Base-by-base conservation (phyloP, 1,284 basidiomycete species). In the Apiotrichum sp. region DNA sequence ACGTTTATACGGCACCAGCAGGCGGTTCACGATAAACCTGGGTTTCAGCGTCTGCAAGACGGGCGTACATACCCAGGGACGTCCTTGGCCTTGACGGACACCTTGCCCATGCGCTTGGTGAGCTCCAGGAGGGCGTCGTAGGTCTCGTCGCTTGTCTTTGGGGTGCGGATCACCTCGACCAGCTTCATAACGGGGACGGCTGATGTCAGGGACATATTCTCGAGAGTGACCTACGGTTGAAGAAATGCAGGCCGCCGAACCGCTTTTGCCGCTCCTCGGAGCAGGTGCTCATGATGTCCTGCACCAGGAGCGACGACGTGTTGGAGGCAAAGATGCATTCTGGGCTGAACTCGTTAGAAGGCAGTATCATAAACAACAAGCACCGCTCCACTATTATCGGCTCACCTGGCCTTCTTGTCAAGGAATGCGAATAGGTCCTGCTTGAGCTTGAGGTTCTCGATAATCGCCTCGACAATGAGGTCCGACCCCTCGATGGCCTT, bases 381-480 rank as follows among this genome's bases (percentile, higher is more conserved):
- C 22, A 22, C 22, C 22, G 22, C 22, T 22, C 22, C 22, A 22
- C 22, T 22, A 22, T 22, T 22, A 22, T 22, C 22, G 22, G 22
- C 55, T 32, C 32, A 55, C 53, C 47, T 77, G 1, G 80, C 80
- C 51, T 78, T 72, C 36, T 57, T 61, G 65, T 83, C 81, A 31
- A 83, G 66, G 59, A 77, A 75, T 4, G 71, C 71, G 57, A 83
- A 82, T 29, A 83, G 70, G 45, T 81, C 78, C 52, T 79, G 75
- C 72, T 83, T 82, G 57, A 80, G 75, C 58, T 78, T 74, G 42
- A 83, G 66, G 58, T 79, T 79, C 62, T 83, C 82, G 53, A 83
- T 79, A 55, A 83, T 82, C 2, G 82, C 81, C 67, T 83, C 82
- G 51, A 83, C 75, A 46, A 83, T 80, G 36, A 82, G 67, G 64